Percentiles rank a stretch among this genome's conserved stretches.
Conservation (phyloP, 2,329 filamentous ascomycete genomes). For the Leptographium flavum region DNA sequence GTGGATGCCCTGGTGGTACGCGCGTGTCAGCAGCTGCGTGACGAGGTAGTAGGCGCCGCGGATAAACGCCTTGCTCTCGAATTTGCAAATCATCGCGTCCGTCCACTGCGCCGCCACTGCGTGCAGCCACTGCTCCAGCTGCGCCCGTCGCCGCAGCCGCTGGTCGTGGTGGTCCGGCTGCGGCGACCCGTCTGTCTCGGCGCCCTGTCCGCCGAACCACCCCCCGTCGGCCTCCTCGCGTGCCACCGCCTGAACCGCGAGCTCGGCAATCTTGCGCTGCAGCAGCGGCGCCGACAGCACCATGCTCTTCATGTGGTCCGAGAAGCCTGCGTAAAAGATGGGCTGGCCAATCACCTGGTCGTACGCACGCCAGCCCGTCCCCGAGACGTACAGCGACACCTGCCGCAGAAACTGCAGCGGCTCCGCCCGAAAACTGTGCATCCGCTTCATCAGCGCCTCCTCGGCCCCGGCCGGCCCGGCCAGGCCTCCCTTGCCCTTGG, state of each 20-base stretch:
- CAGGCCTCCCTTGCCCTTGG: slow-evolving; percentile 13
- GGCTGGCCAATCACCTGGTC: slow-evolving; percentile 81
- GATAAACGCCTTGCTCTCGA: slow-evolving; percentile 90
- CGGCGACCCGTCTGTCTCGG: slow-evolving; percentile 11
- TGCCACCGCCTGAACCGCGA: slow-evolving; percentile 60
- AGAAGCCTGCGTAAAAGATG: slow-evolving; percentile 85
- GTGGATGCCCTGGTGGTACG: slow-evolving; percentile 95
- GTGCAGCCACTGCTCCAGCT: slow-evolving; percentile 58
- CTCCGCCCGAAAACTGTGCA: slow-evolving; percentile 69
- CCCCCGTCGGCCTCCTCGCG: slow-evolving; percentile 65
- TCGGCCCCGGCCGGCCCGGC: slow-evolving; percentile 37
- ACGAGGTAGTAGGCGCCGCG: slow-evolving; percentile 78
- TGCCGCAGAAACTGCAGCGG: slow-evolving; percentile 75
- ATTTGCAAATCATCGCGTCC: slow-evolving; percentile 97
- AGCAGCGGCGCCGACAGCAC: slow-evolving; percentile 67
- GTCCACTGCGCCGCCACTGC: slow-evolving; percentile 79
- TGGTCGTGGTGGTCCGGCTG: slow-evolving; percentile 33
- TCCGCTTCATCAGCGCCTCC: slow-evolving; percentile 62
- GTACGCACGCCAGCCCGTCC: slow-evolving; percentile 90
- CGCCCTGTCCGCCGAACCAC: slow-evolving; percentile 49
- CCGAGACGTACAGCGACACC: slow-evolving; percentile 83
- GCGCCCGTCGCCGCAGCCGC: slow-evolving; percentile 38
- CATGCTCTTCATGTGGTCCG: slow-evolving; percentile 70
- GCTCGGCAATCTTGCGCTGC: slow-evolving; percentile 55
- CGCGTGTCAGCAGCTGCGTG: slow-evolving; percentile 78